These are phyloP conservation scores for Cercospora sojina DNA, from an alignment of 2,329 filamentous ascomycete species.

Conservation along the genomic window DNA sequence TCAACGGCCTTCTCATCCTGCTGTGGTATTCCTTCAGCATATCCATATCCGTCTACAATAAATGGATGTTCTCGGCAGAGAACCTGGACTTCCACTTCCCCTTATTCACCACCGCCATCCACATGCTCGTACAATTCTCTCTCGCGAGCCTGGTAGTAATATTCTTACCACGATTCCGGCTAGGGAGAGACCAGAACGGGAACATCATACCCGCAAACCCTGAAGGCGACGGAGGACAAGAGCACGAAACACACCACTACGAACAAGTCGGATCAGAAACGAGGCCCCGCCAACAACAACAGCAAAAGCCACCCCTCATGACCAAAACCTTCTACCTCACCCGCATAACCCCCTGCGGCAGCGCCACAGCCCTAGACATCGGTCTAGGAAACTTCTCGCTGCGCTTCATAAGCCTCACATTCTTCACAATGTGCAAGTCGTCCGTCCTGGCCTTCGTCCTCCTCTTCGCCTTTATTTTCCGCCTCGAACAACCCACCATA, in stretches of 20 bases:
- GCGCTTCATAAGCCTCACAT: conserved; percentile 93
- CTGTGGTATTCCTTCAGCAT: conserved; percentile 91
- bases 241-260: conserved; percentile 10
- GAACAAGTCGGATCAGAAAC: conserved; percentile 19
- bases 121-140: conserved; percentile 92
- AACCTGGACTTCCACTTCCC: conserved; percentile 90
- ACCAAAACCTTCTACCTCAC: conserved; percentile 89
- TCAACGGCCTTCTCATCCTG: conserved; percentile 79
- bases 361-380: conserved; percentile 91
- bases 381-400: conserved; percentile 93
- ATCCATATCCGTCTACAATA: conserved; percentile 97
- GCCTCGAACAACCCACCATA: conserved; percentile 82
- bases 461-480: conserved; percentile 90
- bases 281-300: conserved; percentile 15
- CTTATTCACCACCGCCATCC: conserved; percentile 88
- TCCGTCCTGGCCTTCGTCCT: conserved; percentile 94
- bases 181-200: conserved; percentile 48
- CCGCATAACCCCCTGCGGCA: conserved; percentile 85
- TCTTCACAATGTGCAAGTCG: conserved; percentile 99
- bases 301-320: conserved; percentile 63
- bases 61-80: conserved; percentile 95
- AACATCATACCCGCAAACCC: background rate
- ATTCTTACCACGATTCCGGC: conserved; percentile 78
- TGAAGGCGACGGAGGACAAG: background rate
- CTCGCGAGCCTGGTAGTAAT: conserved; percentile 76